phyloP scores from a whole-genome alignment of 2,329 filamentous ascomycete species.

The Trichophyton rubrum region DNA sequence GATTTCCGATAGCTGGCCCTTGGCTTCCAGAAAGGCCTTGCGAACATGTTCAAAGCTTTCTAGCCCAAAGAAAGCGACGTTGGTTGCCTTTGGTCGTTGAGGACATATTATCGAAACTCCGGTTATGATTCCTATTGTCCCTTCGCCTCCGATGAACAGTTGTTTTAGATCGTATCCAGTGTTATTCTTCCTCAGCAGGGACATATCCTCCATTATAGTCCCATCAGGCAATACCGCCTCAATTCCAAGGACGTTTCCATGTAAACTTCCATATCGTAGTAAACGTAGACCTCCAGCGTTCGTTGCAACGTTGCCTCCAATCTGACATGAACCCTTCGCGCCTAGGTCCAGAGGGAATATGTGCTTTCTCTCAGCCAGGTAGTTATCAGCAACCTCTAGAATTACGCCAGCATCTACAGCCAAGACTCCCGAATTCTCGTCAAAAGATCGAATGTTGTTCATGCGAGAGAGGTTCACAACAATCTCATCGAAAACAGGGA shows the following conservation, averaged over 20 bases:
- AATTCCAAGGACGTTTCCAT: conserved; percentile 82
- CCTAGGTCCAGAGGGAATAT: conserved; percentile 96
- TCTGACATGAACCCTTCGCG: conserved; percentile 91
- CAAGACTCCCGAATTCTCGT: conserved; percentile 80
- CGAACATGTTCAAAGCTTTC: conserved; percentile 84
- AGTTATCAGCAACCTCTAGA: conserved; percentile 76
- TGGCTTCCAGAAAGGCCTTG: conserved; percentile 74
- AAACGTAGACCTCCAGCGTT: conserved; percentile 88
- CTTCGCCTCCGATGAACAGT: conserved; percentile 89
- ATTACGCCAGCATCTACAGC: conserved; percentile 87
- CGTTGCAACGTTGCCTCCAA: conserved; percentile 90
- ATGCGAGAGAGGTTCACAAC: conserved; percentile 82
- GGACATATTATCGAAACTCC: conserved; percentile 81
- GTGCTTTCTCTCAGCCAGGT: conserved; percentile 67
- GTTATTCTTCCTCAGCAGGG: conserved; percentile 89
- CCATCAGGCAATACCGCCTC: conserved; percentile 91
- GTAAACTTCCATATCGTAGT: conserved; percentile 83
- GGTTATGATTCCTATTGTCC: conserved; percentile 89
- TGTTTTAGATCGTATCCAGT: conserved; percentile 97
- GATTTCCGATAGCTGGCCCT: conserved; percentile 82
- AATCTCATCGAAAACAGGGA: conserved; percentile 97
- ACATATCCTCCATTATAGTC: conserved; percentile 79
- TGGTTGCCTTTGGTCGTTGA: conserved; percentile 72
- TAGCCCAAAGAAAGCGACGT: conserved; percentile 88
- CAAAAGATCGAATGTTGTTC: conserved; percentile 84